Evolutionary conservation across 495 filamentous ascomycete genomes (phyloP).

Genomic region (Daldinia caldariorum): DNA sequence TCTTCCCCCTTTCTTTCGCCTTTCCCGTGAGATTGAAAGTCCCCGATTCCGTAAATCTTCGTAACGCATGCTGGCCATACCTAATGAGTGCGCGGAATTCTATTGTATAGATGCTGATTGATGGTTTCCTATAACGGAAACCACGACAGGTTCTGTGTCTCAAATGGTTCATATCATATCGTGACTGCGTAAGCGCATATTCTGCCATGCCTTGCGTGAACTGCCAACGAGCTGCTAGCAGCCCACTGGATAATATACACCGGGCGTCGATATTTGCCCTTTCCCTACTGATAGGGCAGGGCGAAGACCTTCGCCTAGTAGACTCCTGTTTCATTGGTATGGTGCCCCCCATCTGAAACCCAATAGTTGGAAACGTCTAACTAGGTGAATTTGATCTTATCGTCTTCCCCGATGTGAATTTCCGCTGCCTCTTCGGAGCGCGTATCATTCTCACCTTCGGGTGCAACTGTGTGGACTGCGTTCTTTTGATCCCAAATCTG

Average conservation of each 20-base stretch:
- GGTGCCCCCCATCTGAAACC: background rate
- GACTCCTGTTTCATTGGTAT: background rate
- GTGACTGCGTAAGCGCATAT: conserved; percentile 10
- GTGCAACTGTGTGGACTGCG: conserved; percentile 48
- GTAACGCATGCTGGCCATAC: conserved; percentile 20
- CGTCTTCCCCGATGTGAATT: conserved; percentile 56
- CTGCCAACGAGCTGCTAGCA: background rate
- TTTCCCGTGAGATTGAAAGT: background rate
- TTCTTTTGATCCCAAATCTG: conserved; percentile 48
- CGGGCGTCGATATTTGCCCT: background rate
- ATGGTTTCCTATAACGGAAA: conserved; percentile 20
- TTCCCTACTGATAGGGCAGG: background rate
- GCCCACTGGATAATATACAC: background rate
- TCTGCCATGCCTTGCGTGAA: conserved; percentile 1
- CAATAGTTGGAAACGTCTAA: background rate
- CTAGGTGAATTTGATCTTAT: conserved; percentile 41
- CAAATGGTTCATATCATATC: conserved; percentile 3
- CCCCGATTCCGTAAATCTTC: conserved; percentile 1
- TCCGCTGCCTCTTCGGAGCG: conserved; percentile 56
- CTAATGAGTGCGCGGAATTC: background rate
- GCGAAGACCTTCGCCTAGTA: background rate
- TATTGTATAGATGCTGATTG: conserved; percentile 21
- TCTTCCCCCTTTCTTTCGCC: background rate
- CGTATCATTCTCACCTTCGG: conserved; percentile 44
- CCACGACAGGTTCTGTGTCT: conserved; percentile 7